Conservation (phyloP, 768 basidiomycete genomes). For the Boletus tomentosulus region DNA sequence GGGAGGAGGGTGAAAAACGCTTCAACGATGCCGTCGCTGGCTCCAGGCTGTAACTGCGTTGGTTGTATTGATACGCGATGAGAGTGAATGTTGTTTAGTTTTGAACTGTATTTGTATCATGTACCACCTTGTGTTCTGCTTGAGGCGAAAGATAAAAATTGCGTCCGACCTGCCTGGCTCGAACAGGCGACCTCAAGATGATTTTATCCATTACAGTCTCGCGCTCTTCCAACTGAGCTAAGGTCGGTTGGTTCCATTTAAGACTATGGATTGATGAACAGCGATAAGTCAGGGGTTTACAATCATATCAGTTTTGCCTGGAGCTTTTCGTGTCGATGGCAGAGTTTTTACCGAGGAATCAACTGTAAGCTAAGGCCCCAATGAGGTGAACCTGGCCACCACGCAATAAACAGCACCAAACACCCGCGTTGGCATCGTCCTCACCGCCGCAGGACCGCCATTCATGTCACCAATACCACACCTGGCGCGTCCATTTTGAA, state of each 20-base stretch:
- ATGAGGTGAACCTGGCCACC: no score
- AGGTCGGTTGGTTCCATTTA: conserved; percentile 8
- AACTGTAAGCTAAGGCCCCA: no score
- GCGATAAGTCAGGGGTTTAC: not conserved
- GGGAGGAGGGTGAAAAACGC: conserved; percentile 72
- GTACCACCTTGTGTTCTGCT: not conserved
- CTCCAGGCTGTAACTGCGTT: conserved; percentile 34
- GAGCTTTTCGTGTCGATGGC: not conserved
- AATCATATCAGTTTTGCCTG: not conserved
- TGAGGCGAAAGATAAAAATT: not conserved
- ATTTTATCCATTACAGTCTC: conserved; percentile 35
- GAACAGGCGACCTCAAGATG: conserved; percentile 60
- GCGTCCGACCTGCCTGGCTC: conserved; percentile 56
- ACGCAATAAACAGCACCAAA: not conserved
- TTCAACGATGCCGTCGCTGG: conserved; percentile 40
- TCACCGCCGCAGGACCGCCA: no score
- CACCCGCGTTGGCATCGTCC: not conserved
- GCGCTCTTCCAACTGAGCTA: conserved; percentile 49
- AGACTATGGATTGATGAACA: not conserved
- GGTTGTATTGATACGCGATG: not conserved
- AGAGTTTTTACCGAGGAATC: not conserved
- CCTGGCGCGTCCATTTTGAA: not conserved
- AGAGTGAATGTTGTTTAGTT: not conserved
- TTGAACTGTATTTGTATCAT: conserved; percentile 7
- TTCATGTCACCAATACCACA: not conserved